Percentiles rank a stretch among this genome's conserved stretches.
These are phyloP conservation scores for Evansstolkia leycettana DNA, from an alignment of 495 filamentous ascomycete genomes.

Conservation along the genomic window DNA sequence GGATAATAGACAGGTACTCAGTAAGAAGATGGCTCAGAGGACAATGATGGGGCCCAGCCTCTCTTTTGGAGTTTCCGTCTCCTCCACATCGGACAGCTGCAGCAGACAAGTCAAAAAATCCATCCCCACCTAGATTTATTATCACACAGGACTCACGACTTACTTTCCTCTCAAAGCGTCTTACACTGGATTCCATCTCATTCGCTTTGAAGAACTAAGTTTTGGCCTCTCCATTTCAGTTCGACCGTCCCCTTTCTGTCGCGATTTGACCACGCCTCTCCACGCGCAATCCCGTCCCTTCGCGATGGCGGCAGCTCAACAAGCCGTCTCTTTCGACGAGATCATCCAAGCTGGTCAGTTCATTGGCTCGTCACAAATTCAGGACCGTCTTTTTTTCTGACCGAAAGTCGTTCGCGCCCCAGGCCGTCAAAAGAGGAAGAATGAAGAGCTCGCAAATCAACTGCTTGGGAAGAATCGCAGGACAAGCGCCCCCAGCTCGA, in stretches of 20 bases:
- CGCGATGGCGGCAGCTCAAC: slow-evolving; percentile 37
- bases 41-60: too few relatives aligned
- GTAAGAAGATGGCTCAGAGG: too few relatives aligned
- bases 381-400: not conserved
- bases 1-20: too few relatives aligned
- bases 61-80: too few relatives aligned
- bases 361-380: not conserved
- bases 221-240: too few relatives aligned
- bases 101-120: too few relatives aligned
- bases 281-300: slow-evolving; percentile 2
- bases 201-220: too few relatives aligned
- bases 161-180: slow-evolving; percentile 1
- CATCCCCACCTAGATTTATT: too few relatives aligned
- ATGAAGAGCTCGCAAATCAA: slow-evolving; percentile 56
- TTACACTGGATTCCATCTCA: too few relatives aligned
- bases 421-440: slow-evolving; percentile 60
- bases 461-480: slow-evolving; percentile 52
- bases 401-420: slow-evolving; percentile 3
- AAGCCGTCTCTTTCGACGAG: slow-evolving; percentile 46
- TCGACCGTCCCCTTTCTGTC: not conserved
- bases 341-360: slow-evolving; percentile 51
- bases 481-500: slow-evolving; percentile 41
- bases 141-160: too few relatives aligned
- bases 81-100: slow-evolving; percentile 7
- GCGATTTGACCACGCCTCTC: not conserved